phyloP scores from a whole-genome alignment of 2,329 filamentous ascomycete species.

The Diaporthe nobilis region DNA sequence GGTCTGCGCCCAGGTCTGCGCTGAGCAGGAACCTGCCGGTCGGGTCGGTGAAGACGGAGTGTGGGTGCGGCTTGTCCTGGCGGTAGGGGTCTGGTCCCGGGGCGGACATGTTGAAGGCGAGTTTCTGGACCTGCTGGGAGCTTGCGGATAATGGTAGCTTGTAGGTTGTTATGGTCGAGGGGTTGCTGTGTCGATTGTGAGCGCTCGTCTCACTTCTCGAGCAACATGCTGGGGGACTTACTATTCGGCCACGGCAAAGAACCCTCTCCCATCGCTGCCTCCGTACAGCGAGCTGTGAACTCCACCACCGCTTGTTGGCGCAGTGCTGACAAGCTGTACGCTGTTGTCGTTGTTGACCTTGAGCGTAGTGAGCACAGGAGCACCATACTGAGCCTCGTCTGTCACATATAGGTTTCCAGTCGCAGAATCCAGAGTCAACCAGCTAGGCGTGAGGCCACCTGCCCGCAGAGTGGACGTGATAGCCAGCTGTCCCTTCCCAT shows the following conservation, averaged over 20 bases:
- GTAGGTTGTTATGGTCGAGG: constrained; percentile 60
- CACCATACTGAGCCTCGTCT: constrained; percentile 50
- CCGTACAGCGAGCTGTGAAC: constrained; percentile 59
- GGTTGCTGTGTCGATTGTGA: constrained; percentile 51
- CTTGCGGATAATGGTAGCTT: constrained; percentile 54
- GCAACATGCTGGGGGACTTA: constrained; percentile 46
- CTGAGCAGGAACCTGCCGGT: constrained; percentile 64
- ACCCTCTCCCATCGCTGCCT: constrained; percentile 54
- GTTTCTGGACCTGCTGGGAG: constrained; percentile 52
- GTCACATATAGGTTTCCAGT: constrained; percentile 53
- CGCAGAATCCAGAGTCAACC: constrained; percentile 53
- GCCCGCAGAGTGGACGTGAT: constrained; percentile 49
- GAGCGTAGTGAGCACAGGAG: constrained; percentile 50
- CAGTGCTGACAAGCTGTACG: constrained; percentile 50
- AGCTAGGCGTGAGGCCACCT: constrained; percentile 55
- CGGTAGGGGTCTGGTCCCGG: constrained; percentile 61
- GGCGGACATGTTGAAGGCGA: constrained; percentile 57
- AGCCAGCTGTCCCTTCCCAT: constrained; percentile 46
- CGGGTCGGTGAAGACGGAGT: constrained; percentile 64
- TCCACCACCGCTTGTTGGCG: constrained; percentile 53
- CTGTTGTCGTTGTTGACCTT: constrained; percentile 51
- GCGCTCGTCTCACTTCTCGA: fast-evolving
- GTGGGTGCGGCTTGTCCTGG: constrained; percentile 70
- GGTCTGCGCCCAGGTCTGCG: constrained; percentile 68
- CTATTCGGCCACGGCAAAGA: constrained; percentile 61